Percentiles rank a stretch among this genome's conserved stretches.
Evolutionary conservation across 176 grass and related monocot species (phyloP).

Genomic region (Bonia amplexicaulis): DNA sequence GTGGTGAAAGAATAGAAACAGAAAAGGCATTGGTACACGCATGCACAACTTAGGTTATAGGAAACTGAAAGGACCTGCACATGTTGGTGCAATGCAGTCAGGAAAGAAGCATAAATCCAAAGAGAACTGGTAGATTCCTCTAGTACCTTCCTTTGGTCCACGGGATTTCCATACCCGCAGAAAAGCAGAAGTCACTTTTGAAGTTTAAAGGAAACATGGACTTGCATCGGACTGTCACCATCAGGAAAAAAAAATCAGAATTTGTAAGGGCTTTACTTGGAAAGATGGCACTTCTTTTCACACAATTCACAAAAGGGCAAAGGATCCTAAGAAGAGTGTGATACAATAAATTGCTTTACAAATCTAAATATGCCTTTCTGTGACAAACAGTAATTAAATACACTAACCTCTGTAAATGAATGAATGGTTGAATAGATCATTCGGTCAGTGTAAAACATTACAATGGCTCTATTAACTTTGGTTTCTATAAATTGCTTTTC

Average conservation of each 20-base stretch:
- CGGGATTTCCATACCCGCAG: conserved; percentile 22
- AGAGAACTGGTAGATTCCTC: conserved; percentile 21
- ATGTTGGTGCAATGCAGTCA: conserved; percentile 11
- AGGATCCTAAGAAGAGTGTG: conserved; percentile 1
- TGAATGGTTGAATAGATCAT: background rate
- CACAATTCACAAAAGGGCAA: conserved; percentile 1
- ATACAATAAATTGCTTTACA: background rate
- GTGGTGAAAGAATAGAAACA: conserved; percentile 10
- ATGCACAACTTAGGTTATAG: background rate
- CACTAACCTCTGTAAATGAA: background rate
- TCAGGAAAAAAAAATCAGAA: conserved; percentile 3
- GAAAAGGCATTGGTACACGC: background rate
- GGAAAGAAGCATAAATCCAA: conserved; percentile 15
- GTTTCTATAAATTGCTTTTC: too few species aligned
- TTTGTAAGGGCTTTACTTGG: background rate
- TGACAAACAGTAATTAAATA: background rate
- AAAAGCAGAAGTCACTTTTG: conserved; percentile 27
- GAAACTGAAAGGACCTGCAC: background rate
- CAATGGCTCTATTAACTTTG: too few species aligned
- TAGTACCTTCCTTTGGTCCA: conserved; percentile 18
- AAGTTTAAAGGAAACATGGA: conserved; percentile 22
- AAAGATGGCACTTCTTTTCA: conserved; percentile 26
- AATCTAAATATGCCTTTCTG: background rate
- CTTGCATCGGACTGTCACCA: background rate
- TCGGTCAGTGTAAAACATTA: background rate